Evolutionary conservation across 2,329 filamentous ascomycete genomes (phyloP).

Genomic region (Exophiala viscosa): DNA sequence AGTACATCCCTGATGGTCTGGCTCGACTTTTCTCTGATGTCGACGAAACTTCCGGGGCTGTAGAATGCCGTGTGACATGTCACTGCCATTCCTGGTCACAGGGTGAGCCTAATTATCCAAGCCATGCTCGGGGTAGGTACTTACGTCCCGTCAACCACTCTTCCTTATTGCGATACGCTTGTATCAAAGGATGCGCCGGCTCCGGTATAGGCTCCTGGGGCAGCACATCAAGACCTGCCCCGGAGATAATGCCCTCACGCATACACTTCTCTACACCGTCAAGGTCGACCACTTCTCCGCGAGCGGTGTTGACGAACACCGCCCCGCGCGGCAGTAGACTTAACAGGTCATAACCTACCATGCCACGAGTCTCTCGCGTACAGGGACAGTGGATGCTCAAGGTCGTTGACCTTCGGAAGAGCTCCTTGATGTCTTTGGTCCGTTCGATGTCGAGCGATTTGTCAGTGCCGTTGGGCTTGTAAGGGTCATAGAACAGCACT

Average conservation of each 20-base stretch:
- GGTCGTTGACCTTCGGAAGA: constrained; percentile 58
- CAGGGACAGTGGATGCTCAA: constrained; percentile 66
- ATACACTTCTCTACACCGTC: constrained; percentile 43
- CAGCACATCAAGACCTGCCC: constrained; percentile 26
- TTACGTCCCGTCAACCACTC: constrained; percentile 21
- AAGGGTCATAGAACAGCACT: constrained; percentile 60
- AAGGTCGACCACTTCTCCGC: constrained; percentile 62
- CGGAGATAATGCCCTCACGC: constrained; percentile 22
- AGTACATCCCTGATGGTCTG: constrained; percentile 27
- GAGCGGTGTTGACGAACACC: constrained; percentile 65
- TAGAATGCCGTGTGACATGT: constrained; percentile 28
- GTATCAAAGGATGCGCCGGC: constrained; percentile 24
- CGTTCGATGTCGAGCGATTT: constrained; percentile 45
- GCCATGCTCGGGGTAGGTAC: background rate
- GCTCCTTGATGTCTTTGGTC: constrained; percentile 43
- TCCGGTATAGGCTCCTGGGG: constrained; percentile 26
- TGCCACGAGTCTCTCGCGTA: constrained; percentile 55
- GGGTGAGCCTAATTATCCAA: background rate
- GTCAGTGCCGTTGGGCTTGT: constrained; percentile 46
- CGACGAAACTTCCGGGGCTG: constrained; percentile 26
- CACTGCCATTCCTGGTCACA: constrained; percentile 12
- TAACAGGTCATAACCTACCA: constrained; percentile 57
- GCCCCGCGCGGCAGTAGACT: constrained; percentile 56
- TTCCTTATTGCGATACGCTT: constrained; percentile 25
- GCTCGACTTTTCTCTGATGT: constrained; percentile 24